phyloP scores from a whole-genome alignment of 1,139 yeast species.

The Suhomyces anneliseae region DNA sequence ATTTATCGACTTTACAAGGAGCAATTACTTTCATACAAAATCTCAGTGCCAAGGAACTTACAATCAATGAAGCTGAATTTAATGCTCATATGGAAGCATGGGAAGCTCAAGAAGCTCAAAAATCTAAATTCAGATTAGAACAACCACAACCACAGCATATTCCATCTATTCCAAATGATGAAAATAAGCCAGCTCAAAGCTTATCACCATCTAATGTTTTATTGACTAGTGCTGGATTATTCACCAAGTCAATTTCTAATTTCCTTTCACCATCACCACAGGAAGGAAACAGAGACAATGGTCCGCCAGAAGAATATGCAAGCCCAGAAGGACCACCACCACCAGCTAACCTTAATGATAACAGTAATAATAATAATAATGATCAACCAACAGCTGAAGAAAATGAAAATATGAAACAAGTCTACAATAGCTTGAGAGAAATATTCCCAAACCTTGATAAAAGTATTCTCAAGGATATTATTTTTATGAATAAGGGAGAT shows the following conservation, averaged over 20 bases:
- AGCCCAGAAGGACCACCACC: conserved; percentile 5
- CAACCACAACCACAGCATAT: conserved; percentile 25
- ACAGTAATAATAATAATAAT: not conserved
- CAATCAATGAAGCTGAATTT: conserved; percentile 60
- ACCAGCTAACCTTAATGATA: not conserved
- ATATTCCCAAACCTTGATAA: conserved; percentile 79
- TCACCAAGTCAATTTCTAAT: conserved; percentile 49
- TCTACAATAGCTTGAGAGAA: conserved; percentile 50
- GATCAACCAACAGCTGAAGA: conserved; percentile 2
- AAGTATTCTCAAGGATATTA: conserved; percentile 68
- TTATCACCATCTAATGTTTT: conserved; percentile 53
- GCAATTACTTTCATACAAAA: conserved; percentile 76
- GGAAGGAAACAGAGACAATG: conserved; percentile 6
- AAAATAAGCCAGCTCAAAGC: conserved; percentile 13
- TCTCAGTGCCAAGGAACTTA: conserved; percentile 56
- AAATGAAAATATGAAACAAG: conserved; percentile 19
- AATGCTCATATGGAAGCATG: conserved; percentile 50
- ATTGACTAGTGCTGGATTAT: conserved; percentile 53
- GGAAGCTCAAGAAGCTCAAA: conserved; percentile 41
- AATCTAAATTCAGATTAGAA: conserved; percentile 10
- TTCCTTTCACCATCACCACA: conserved; percentile 47
- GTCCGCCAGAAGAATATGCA: conserved; percentile 3
- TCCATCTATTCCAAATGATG: not conserved
- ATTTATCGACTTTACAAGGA: conserved; percentile 81
- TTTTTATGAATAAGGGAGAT: conserved; percentile 64